Conservation (phyloP, 2,329 filamentous ascomycete species). For the Penicillium concentricum region DNA sequence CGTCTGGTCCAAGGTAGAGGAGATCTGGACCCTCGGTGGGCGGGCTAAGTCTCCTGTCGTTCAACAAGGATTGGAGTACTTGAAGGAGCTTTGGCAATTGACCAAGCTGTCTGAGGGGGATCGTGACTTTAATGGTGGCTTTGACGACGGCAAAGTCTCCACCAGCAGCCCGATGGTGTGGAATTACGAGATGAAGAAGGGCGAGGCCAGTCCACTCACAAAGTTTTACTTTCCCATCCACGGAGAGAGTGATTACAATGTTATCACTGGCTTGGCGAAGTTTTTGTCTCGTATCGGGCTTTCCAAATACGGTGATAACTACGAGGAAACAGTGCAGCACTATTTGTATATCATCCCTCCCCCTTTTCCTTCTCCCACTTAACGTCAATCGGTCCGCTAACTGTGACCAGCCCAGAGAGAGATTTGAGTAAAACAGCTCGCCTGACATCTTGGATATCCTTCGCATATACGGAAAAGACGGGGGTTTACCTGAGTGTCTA, state of each 20-base stretch:
- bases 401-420: not conserved
- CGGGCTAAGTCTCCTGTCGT: not conserved
- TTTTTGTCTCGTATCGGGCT: not conserved
- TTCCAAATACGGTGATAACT: not conserved
- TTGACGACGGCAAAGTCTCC: not conserved
- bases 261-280: not conserved
- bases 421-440: not conserved
- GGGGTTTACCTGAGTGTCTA: conserved; percentile 20
- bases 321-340: not conserved
- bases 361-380: not conserved
- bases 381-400: no score
- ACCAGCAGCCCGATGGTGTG: conserved; percentile 10
- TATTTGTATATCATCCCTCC: not conserved
- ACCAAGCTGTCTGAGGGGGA: not conserved
- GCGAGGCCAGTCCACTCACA: conserved; percentile 7
- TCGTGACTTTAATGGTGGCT: not conserved
- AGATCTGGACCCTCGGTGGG: not conserved
- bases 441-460: conserved; percentile 16
- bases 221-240: conserved; percentile 18
- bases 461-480: conserved; percentile 17
- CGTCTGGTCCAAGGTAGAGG: not conserved
- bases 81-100: conserved; percentile 1
- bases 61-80: not conserved
- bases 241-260: conserved; percentile 11
- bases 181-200: conserved; percentile 17